phyloP scores from a whole-genome alignment of 441 rosid species.

The Macaranga tanarius region DNA sequence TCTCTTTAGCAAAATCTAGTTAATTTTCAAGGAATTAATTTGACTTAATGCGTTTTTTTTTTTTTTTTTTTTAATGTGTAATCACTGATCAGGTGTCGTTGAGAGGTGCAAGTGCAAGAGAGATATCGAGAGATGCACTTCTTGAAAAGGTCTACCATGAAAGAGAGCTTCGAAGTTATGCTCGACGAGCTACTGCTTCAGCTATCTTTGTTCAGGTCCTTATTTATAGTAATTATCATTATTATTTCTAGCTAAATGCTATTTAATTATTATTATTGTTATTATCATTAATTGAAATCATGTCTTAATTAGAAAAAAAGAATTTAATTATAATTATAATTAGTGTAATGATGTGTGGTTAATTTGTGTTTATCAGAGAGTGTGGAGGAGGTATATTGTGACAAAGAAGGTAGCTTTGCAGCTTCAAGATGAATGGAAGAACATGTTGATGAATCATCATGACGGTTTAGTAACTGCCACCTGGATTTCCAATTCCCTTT shows the following conservation, averaged over 20 bases:
- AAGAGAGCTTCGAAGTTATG: conserved; percentile 76
- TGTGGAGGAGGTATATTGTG: conserved; percentile 78
- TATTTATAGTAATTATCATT: neutral
- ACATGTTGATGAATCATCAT: conserved; percentile 40
- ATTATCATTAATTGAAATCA: neutral
- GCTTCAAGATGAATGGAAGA: conserved; percentile 79
- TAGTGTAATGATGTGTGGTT: neutral
- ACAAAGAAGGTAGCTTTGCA: conserved; percentile 56
- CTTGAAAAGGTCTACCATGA: conserved; percentile 81
- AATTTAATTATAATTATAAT: conserved; percentile 3
- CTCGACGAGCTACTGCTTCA: conserved; percentile 73
- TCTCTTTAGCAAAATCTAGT: neutral
- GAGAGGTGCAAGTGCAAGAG: conserved; percentile 89
- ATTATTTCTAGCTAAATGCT: neutral
- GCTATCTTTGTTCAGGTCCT: conserved; percentile 54
- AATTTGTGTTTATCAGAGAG: conserved; percentile 47
- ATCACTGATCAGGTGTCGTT: conserved; percentile 67
- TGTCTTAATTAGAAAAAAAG: neutral
- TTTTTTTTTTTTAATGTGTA: neutral
- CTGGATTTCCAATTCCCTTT: conserved; percentile 64
- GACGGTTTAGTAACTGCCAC: conserved; percentile 38
- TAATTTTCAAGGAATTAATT: neutral
- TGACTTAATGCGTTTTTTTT: neutral
- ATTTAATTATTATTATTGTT: neutral
- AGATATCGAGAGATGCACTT: conserved; percentile 90